Percentiles rank a stretch among this genome's conserved stretches.
Evolutionary conservation across 108 stramenopile genomes (phyloP).

Genomic region (Nitzschia sp.): DNA sequence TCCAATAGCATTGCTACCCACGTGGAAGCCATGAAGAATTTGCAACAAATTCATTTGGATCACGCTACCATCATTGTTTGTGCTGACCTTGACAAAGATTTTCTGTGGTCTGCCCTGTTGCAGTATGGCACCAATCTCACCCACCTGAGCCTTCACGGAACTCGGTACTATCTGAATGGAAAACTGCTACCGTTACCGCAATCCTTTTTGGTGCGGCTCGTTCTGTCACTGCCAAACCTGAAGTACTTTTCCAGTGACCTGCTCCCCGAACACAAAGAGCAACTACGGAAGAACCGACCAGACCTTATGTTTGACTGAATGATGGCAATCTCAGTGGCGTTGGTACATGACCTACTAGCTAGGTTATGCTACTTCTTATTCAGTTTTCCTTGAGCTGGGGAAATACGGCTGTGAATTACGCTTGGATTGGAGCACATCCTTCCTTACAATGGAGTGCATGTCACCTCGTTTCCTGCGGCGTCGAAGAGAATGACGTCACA

Average conservation of each 20-base stretch:
- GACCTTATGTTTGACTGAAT: conserved; percentile 25
- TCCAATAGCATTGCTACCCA: conserved; percentile 26
- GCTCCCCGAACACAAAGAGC: conserved; percentile 31
- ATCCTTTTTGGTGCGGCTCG: conserved; percentile 39
- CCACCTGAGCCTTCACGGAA: conserved; percentile 37
- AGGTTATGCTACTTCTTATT: too few relatives aligned
- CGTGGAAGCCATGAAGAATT: conserved; percentile 34
- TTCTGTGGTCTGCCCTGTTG: conserved; percentile 27
- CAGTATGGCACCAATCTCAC: conserved; percentile 23
- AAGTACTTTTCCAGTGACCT: conserved; percentile 50
- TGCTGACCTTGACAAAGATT: conserved; percentile 15
- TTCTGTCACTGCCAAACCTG: conserved; percentile 24
- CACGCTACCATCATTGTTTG: conserved; percentile 25
- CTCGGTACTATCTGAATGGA: conserved; percentile 25
- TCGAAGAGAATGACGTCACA: conserved; percentile 19
- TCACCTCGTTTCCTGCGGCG: conserved; percentile 13
- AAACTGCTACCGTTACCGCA: conserved; percentile 30
- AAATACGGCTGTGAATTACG: too few relatives aligned
- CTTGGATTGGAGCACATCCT: too few relatives aligned
- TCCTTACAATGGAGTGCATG: conserved; percentile 3
- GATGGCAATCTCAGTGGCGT: too few relatives aligned
- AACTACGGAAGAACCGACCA: conserved; percentile 39
- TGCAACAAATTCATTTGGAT: conserved; percentile 44
- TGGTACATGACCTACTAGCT: too few relatives aligned
- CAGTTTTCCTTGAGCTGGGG: too few relatives aligned